phyloP scores from a whole-genome alignment of 2,329 filamentous ascomycete species.

The Pyricularia grisea region DNA sequence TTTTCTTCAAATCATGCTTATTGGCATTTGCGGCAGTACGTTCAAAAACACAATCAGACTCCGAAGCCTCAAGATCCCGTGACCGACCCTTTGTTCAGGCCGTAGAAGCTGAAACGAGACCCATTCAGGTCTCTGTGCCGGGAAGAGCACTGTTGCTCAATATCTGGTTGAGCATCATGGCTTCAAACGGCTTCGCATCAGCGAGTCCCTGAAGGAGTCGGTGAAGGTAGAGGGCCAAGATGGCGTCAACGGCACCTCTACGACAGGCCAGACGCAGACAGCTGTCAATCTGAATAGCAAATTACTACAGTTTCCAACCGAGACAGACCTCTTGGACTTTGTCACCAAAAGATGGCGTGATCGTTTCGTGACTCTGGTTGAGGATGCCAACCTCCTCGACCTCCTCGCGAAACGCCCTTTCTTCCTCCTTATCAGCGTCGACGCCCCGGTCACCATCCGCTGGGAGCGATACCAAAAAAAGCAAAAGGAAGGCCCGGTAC shows the following conservation, averaged over 20 bases:
- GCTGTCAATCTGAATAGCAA: background rate
- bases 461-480: constrained; percentile 51
- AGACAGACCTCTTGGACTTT: constrained; percentile 60
- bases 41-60: constrained; percentile 1
- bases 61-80: background rate
- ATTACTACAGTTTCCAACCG: constrained; percentile 49
- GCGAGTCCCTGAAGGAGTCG: constrained; percentile 10
- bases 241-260: background rate
- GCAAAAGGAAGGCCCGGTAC: background rate
- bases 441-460: constrained; percentile 76
- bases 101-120: constrained; percentile 7
- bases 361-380: constrained; percentile 78
- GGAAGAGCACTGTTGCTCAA: constrained; percentile 81
- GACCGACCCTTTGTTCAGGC: background rate
- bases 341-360: constrained; percentile 78
- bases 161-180: constrained; percentile 79
- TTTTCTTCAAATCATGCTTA: constrained; percentile 48
- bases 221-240: background rate
- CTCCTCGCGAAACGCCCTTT: constrained; percentile 73
- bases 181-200: constrained; percentile 65
- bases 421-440: constrained; percentile 85
- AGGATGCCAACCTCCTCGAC: constrained; percentile 64
- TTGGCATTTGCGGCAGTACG: constrained; percentile 66
- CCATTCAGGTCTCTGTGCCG: constrained; percentile 73
- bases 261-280: background rate